Conservation (phyloP, 805 yeast species). For the Starmerella ratchasimensis region DNA sequence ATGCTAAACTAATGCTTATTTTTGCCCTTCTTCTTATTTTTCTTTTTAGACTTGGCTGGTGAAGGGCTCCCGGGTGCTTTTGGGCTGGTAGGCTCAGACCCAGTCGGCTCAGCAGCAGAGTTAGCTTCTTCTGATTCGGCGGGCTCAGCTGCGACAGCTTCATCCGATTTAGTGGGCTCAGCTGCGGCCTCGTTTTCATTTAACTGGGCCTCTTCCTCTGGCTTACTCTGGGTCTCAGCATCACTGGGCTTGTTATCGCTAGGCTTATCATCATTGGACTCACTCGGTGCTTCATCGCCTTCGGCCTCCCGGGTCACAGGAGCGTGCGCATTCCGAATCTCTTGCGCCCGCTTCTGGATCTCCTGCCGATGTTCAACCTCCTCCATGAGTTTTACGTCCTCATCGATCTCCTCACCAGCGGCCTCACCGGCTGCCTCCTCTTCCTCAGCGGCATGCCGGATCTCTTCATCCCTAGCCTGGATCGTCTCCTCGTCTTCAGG, state of each 20-base stretch:
- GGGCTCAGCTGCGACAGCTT: neutral
- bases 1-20: neutral
- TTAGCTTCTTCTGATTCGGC: neutral
- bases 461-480: neutral
- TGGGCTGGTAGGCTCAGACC: neutral
- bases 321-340: too few relatives aligned
- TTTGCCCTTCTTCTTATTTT: slow-evolving; percentile 16
- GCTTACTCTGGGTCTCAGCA: neutral
- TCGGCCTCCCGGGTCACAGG: too few relatives aligned
- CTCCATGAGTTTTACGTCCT: too few relatives aligned
- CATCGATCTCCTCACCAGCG: neutral
- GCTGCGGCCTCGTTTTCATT: too few relatives aligned
- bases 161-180: neutral
- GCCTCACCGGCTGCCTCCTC: neutral
- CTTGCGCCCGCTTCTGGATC: too few relatives aligned
- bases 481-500: neutral
- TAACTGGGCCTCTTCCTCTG: too few relatives aligned
- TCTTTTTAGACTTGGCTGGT: slow-evolving; percentile 14
- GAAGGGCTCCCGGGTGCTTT: slow-evolving; percentile 2
- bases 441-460: neutral
- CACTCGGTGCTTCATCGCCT: neutral
- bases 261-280: neutral
- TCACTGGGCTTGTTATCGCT: neutral
- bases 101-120: neutral
- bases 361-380: too few relatives aligned